These are phyloP conservation scores for Globisporangium perplexum DNA, from an alignment of 352 stramenopile species.

Conservation along the genomic window DNA sequence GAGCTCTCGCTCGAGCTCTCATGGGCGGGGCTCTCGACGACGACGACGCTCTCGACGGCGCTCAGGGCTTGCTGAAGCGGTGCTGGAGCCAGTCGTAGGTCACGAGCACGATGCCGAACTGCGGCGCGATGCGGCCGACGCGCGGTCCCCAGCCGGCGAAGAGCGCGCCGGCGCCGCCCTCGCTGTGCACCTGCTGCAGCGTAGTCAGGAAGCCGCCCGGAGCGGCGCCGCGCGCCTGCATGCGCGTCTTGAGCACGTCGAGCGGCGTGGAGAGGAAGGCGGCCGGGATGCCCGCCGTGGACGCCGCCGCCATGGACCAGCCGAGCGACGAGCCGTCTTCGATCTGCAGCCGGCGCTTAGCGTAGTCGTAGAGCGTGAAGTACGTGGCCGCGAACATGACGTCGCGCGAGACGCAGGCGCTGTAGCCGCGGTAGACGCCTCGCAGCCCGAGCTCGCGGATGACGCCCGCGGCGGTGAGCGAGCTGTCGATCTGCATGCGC, in stretches of 20 bases:
- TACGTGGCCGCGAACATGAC: conserved; percentile 76
- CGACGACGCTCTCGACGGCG: not conserved
- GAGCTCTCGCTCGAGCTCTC: too few relatives aligned
- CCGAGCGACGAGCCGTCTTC: conserved; percentile 65
- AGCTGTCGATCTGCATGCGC: conserved; percentile 78
- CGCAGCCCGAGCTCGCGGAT: conserved; percentile 55
- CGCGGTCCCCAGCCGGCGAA: conserved; percentile 69
- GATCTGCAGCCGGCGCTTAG: conserved; percentile 57
- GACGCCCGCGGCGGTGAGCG: conserved; percentile 41
- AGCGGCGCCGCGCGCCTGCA: conserved; percentile 59
- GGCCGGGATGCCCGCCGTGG: conserved; percentile 60
- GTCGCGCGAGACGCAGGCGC: conserved; percentile 60
- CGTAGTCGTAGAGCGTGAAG: conserved; percentile 75
- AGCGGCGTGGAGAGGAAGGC: conserved; percentile 74
- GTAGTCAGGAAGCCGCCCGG: conserved; percentile 42
- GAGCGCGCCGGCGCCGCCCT: conserved; percentile 46
- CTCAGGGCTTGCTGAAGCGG: conserved; percentile 28
- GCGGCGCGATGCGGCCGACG: conserved; percentile 66
- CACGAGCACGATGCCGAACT: conserved; percentile 81
- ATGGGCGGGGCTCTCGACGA: not conserved
- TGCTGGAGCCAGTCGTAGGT: conserved; percentile 77
- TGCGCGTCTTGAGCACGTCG: conserved; percentile 76
- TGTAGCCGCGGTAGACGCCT: conserved; percentile 71
- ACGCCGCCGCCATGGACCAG: conserved; percentile 66
- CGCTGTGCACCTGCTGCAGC: conserved; percentile 38